Evolutionary conservation across 1,139 yeast genomes (phyloP).

Genomic region (Yamadazyma diddensiae): DNA sequence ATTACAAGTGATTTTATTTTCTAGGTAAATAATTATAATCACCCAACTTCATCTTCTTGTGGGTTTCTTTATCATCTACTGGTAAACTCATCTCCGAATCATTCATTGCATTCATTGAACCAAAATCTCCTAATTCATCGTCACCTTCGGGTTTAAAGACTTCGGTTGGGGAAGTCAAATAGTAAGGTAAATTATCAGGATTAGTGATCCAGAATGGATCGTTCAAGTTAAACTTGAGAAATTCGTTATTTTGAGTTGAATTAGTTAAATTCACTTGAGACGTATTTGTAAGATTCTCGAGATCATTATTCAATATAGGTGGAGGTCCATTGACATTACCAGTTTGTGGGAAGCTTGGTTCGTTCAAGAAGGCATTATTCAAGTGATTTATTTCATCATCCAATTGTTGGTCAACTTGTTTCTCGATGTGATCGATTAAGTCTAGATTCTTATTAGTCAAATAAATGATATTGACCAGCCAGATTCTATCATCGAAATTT

Average conservation of each 20-base stretch:
- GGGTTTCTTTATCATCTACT: slow-evolving; percentile 2
- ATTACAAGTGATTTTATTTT: neutral
- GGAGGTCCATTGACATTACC: too few relatives aligned
- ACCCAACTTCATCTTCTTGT: slow-evolving; percentile 12
- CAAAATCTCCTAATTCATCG: neutral
- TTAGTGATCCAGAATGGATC: slow-evolving; percentile 47
- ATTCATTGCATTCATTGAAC: neutral
- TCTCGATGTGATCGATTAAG: slow-evolving; percentile 27
- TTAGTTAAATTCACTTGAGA: slow-evolving; percentile 2
- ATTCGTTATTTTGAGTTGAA: slow-evolving; percentile 7
- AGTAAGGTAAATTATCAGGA: slow-evolving; percentile 40
- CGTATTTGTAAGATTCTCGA: too few relatives aligned
- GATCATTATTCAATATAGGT: too few relatives aligned
- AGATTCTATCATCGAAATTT: slow-evolving; percentile 22
- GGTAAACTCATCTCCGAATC: neutral
- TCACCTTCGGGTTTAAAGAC: slow-evolving; percentile 14
- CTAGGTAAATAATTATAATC: neutral
- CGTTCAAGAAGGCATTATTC: neutral
- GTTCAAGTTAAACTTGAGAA: slow-evolving; percentile 25
- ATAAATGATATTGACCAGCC: slow-evolving; percentile 37
- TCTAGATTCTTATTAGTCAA: slow-evolving; percentile 32
- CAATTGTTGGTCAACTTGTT: slow-evolving; percentile 14
- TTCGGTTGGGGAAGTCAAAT: slow-evolving; percentile 36
- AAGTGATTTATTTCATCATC: slow-evolving; percentile 3
- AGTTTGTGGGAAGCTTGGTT: neutral